Conservation (phyloP, 2,329 filamentous ascomycete genomes). For the Aspergillus neoniger region DNA sequence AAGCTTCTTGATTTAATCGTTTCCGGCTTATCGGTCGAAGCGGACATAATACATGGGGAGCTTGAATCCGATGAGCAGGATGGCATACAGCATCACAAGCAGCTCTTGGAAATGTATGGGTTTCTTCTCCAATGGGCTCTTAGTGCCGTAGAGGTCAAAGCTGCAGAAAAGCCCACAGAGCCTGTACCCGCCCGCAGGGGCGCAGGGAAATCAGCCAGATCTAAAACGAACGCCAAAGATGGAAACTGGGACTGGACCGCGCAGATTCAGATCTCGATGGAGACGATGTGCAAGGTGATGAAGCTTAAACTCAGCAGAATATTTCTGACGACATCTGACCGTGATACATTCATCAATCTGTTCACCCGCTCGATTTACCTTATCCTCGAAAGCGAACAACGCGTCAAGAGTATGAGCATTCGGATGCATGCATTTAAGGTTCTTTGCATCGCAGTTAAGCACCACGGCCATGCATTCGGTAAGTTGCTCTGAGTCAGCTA, state of each 20-base stretch:
- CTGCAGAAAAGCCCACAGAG: constrained; percentile 80
- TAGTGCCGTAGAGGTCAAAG: constrained; percentile 89
- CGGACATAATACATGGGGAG: constrained; percentile 81
- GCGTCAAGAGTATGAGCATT: constrained; percentile 84
- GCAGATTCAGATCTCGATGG: constrained; percentile 84
- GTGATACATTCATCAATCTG: constrained; percentile 89
- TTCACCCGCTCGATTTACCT: constrained; percentile 93
- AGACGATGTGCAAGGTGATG: constrained; percentile 94
- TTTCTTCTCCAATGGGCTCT: constrained; percentile 96
- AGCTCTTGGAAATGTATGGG: constrained; percentile 87
- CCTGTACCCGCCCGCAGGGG: constrained; percentile 71
- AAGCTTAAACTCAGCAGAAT: constrained; percentile 90
- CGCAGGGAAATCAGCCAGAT: constrained; percentile 73
- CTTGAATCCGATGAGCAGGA: constrained; percentile 92
- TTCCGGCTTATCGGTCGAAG: constrained; percentile 81
- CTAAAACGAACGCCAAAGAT: constrained; percentile 68
- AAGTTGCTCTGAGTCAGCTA: constrained; percentile 22
- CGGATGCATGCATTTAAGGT: constrained; percentile 98
- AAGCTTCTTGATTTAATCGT: constrained; percentile 91
- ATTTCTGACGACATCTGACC: constrained; percentile 92
- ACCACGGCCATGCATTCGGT: constrained; percentile 97
- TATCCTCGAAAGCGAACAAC: constrained; percentile 88
- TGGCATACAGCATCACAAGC: constrained; percentile 80
- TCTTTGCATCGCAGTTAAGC: constrained; percentile 92
- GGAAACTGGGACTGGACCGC: constrained; percentile 83